Evolutionary conservation across 805 yeast genomes (phyloP), one percentile per base, ranked within the genome.

Genomic region (Spathaspora sp.): DNA sequence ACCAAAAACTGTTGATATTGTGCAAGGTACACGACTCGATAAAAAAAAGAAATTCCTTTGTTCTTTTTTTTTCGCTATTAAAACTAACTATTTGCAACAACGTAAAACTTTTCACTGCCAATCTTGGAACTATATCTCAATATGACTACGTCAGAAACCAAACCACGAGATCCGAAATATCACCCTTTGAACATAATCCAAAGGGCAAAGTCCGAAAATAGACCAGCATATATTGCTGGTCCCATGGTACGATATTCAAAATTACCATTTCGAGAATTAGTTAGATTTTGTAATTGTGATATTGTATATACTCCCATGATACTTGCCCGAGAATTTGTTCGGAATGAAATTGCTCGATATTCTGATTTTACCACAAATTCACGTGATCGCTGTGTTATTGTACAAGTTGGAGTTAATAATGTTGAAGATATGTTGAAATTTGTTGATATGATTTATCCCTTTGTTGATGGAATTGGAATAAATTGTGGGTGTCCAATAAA

Each of bases 181-280:
- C 44, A 45, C 19, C 47, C 47, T 5, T 32, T 45, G 4, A 61
- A 62, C 44, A 69, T 74, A 14, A 62, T 74, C 23, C 61, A 65
- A 45, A 60, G 57, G 12, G 59, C 60, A 46, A 60, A 56, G 42
- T 40, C 52, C 11, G 56, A 68, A 11, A 66, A 67, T 7, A 59
- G 74, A 44, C 76, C 77, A 2, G 76, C 73, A 1, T 67, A 62
- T 47, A 61, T 74, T 12, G 78, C 76, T 3, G 99, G 98, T 0
- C 99, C 99, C 4, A 94, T 94, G 99, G 99, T 94, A 0, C 75
- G 99, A 48, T 94, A 94, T 73, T 89, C 97, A 1, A 93, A 94
- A 66, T 77, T 94, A 43, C 97, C 98, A 2, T 93, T 94, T 63
- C 77, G 99, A 49, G 88, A 89, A 53, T 72, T 89, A 6, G 84